phyloP scores from a whole-genome alignment of 75 land plant genomes.

The Cupressus sempervirens region DNA sequence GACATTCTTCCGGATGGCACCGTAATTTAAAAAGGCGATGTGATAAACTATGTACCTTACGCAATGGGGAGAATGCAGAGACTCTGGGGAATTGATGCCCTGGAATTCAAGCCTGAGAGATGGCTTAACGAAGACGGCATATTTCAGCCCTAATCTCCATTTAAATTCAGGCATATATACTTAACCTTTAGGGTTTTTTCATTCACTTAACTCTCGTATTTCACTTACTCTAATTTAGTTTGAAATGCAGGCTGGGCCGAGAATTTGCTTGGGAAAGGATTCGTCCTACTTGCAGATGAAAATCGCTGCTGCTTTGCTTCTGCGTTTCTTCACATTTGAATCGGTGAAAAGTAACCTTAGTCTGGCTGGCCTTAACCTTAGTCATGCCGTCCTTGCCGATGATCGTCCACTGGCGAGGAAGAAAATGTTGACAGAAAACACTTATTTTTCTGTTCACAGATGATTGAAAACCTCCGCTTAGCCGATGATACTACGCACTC shows the following conservation, averaged over 20 bases:
- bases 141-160: slow-evolving; percentile 40
- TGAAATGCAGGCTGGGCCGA: slow-evolving; percentile 34
- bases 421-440: background rate
- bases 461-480: background rate
- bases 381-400: slow-evolving; percentile 2
- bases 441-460: background rate
- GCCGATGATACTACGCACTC: no score
- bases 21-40: slow-evolving; percentile 11
- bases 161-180: slow-evolving; percentile 33
- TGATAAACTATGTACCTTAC: slow-evolving; percentile 15
- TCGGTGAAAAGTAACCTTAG: background rate
- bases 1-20: slow-evolving; percentile 35
- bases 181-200: no score
- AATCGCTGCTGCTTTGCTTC: slow-evolving; percentile 22
- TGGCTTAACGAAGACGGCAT: slow-evolving; percentile 28
- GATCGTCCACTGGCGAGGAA: background rate
- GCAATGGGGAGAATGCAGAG: slow-evolving; percentile 16
- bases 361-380: slow-evolving; percentile 11
- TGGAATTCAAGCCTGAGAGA: slow-evolving; percentile 14
- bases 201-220: no score
- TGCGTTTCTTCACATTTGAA: slow-evolving; percentile 23
- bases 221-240: background rate
- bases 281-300: slow-evolving; percentile 42
- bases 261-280: slow-evolving; percentile 43
- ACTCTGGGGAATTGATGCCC: slow-evolving; percentile 15